phyloP scores from a whole-genome alignment of 106 monocot genomes.

The Vanilla planifolia region DNA sequence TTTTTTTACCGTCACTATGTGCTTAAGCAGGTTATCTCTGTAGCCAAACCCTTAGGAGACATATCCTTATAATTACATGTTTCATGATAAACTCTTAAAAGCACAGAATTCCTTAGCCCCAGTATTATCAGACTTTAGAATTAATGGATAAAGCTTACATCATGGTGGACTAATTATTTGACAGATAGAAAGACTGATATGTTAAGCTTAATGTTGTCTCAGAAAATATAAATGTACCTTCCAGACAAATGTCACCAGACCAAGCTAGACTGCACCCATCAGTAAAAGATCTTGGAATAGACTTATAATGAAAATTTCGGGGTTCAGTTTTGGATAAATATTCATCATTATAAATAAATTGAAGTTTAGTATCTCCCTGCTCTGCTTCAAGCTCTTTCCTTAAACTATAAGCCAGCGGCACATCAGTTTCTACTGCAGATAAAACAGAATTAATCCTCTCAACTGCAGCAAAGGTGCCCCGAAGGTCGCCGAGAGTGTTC shows the following conservation, averaged over 20 bases:
- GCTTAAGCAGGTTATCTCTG: too few relatives aligned
- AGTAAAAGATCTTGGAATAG: slow-evolving; percentile 48
- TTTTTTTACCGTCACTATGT: too few relatives aligned
- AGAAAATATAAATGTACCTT: slow-evolving; percentile 49
- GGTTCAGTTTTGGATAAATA: slow-evolving; percentile 20
- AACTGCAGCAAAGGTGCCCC: slow-evolving; percentile 70
- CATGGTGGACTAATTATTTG: background rate
- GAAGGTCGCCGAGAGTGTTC: slow-evolving; percentile 93
- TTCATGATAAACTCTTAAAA: too few relatives aligned
- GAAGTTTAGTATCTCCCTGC: slow-evolving; percentile 18
- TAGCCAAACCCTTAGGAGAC: too few relatives aligned
- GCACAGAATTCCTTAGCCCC: too few relatives aligned
- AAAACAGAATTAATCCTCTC: slow-evolving; percentile 86
- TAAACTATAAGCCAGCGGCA: slow-evolving; percentile 76
- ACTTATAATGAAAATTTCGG: slow-evolving; percentile 41
- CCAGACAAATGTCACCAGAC: slow-evolving; percentile 80
- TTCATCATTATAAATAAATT: slow-evolving; percentile 25
- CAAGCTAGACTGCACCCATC: slow-evolving; percentile 77
- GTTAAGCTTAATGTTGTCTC: background rate
- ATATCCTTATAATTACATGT: too few relatives aligned
- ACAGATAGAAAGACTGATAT: background rate
- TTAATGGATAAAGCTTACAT: too few relatives aligned
- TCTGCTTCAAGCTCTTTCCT: slow-evolving; percentile 45
- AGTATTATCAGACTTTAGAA: background rate
- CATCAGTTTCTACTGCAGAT: slow-evolving; percentile 57